Evolutionary conservation across 805 yeast genomes (phyloP), one percentile per base, ranked within the genome.

Genomic region (Barnettozyma pratensis): DNA sequence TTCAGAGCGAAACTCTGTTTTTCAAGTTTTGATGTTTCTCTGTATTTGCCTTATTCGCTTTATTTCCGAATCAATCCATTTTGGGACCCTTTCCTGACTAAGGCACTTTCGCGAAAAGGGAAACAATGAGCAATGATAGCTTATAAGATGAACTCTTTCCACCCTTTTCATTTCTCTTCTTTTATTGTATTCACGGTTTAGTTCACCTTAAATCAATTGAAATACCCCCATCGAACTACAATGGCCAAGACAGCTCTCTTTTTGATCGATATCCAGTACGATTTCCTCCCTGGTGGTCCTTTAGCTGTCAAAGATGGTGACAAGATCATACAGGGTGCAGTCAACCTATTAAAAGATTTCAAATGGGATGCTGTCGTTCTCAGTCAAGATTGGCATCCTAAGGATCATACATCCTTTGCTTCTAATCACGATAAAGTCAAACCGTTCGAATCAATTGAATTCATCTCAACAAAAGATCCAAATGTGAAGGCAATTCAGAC

Each of bases 371-470:
- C 80, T 6, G 71, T 88, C 1, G 77, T 86, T 0, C 83, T 87
- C 37, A 84, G 96, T 3, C 81, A 83, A 61, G 98, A 91, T 62
- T 88, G 96, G 94, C 98, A 91, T 63, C 95, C 97, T 0, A 37
- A 53, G 10, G 72, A 78, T 57, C 98, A 91, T 62, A 73, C 76
- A 0, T 89, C 96, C 7, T 91, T 91, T 72, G 96, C 97, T 0
- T 74, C 83, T 0, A 76, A 74, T 42, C 90, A 89, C 59, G 60
- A 58, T 64, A 63, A 54, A 35, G 65, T 53, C 28, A 48, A 63
- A 3, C 86, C 90, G 2, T 90, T 72, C 60, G 67, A 80, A 0
- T 60, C 69, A 1, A 54, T 78, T 38, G 67, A 61, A 14, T 79
- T 83, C 59, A 44, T 57, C 1, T 78, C 81, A 43, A 91, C 94